Percentiles rank a stretch among this genome's conserved stretches.
Conservation (phyloP, 345 rosid species). For the Toxicodendron radicans region DNA sequence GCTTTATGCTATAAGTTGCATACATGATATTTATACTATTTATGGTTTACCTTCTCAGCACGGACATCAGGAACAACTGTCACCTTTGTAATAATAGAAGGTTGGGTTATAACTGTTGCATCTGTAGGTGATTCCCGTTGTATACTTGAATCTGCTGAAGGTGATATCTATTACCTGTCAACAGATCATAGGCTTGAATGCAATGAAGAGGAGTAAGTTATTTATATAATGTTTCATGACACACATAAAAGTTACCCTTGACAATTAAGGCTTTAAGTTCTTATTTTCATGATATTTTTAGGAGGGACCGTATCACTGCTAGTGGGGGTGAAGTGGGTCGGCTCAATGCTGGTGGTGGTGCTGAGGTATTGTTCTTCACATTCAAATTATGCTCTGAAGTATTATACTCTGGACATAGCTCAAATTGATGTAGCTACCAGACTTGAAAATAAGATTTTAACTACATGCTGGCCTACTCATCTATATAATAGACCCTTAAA, state of each 20-base stretch:
- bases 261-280: conserved; percentile 12
- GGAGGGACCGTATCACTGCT: conserved; percentile 89
- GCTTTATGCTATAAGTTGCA: not conserved
- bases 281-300: conserved; percentile 28
- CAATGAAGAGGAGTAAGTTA: conserved; percentile 90
- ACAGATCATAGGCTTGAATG: conserved; percentile 97
- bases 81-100: conserved; percentile 89
- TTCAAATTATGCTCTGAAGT: conserved; percentile 3
- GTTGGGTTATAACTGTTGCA: conserved; percentile 91
- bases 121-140: conserved; percentile 99
- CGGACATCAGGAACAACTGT: conserved; percentile 93
- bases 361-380: conserved; percentile 63
- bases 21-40: not conserved
- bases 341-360: conserved; percentile 95
- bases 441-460: conserved; percentile 2
- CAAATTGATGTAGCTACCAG: conserved; percentile 4
- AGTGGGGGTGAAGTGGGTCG: conserved; percentile 99
- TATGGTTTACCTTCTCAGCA: conserved; percentile 44
- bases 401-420: not conserved
- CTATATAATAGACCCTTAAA: not conserved
- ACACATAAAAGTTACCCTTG: conserved; percentile 12
- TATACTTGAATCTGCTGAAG: conserved; percentile 95
- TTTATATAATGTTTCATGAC: conserved; percentile 2
- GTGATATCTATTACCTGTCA: conserved; percentile 82
- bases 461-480: not conserved